These are phyloP conservation scores for Malassezia equina DNA, from an alignment of 1,284 basidiomycete genomes.

Conservation along the genomic window DNA sequence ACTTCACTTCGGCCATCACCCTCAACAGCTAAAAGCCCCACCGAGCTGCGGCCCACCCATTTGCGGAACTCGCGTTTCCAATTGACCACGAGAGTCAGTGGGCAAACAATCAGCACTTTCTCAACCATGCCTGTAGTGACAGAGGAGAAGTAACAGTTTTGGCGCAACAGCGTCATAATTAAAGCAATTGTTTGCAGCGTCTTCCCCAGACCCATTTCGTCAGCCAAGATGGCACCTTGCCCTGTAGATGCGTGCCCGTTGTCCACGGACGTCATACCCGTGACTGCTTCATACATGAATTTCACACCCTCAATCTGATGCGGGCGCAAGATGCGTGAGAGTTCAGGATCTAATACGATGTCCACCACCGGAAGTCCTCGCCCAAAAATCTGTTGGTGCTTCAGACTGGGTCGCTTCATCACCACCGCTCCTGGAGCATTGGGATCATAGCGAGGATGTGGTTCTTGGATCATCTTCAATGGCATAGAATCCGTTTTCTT, in stretches of 20 bases:
- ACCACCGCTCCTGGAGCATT: slow-evolving; percentile 60
- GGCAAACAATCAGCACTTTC: slow-evolving; percentile 65
- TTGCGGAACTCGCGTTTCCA: slow-evolving; percentile 94
- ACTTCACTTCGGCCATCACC: slow-evolving; percentile 49
- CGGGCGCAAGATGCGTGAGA: slow-evolving; percentile 78
- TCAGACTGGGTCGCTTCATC: slow-evolving; percentile 67
- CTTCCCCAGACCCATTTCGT: slow-evolving; percentile 54
- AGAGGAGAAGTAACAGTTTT: slow-evolving; percentile 39
- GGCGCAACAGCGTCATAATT: slow-evolving; percentile 36
- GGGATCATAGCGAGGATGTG: slow-evolving; percentile 27
- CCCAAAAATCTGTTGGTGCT: slow-evolving; percentile 59
- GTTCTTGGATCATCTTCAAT: background rate
- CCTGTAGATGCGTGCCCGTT: slow-evolving; percentile 56
- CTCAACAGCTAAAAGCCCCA: slow-evolving; percentile 70
- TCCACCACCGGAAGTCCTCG: slow-evolving; percentile 48
- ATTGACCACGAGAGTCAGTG: slow-evolving; percentile 84
- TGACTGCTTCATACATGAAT: slow-evolving; percentile 91
- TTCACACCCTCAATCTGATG: slow-evolving; percentile 98
- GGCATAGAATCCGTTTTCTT: background rate
- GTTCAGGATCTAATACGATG: slow-evolving; percentile 84
- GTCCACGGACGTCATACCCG: slow-evolving; percentile 58
- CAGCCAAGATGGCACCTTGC: slow-evolving; percentile 83
- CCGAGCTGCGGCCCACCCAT: slow-evolving; percentile 64
- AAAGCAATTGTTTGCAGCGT: slow-evolving; percentile 44
- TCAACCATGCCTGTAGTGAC: slow-evolving; percentile 29